phyloP scores from a whole-genome alignment of 257 asterid species.

The Nicotiana tomentosiformis region DNA sequence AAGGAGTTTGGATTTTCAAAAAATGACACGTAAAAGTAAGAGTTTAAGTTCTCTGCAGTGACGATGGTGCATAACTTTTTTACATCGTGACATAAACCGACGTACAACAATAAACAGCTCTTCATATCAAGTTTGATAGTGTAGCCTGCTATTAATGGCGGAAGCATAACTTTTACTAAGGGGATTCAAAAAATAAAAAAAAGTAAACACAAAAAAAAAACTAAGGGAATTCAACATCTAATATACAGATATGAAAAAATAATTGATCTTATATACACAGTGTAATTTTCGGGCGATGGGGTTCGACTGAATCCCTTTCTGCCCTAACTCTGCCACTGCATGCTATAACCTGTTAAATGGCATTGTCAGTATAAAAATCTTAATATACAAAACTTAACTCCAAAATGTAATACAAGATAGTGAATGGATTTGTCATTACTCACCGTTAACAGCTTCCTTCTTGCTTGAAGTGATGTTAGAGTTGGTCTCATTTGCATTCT shows the following conservation, averaged over 20 bases:
- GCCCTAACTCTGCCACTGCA: too few species aligned
- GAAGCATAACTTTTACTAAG: too few species aligned
- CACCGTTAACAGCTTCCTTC: slow-evolving; percentile 24
- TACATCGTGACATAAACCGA: neutral
- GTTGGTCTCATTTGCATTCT: slow-evolving; percentile 27
- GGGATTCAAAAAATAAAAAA: too few species aligned
- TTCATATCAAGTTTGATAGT: neutral
- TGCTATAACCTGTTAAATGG: neutral
- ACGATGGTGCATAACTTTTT: too few species aligned
- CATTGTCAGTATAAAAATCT: neutral
- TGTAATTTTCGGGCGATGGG: too few species aligned
- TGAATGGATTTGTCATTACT: neutral
- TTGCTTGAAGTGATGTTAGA: slow-evolving; percentile 3
- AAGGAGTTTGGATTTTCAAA: neutral
- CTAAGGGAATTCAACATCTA: too few species aligned
- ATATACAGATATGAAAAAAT: too few species aligned
- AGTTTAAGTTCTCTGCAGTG: neutral
- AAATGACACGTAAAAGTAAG: neutral
- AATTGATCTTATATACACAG: too few species aligned
- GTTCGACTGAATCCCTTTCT: too few species aligned
- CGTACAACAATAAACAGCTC: neutral
- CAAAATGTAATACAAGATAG: neutral
- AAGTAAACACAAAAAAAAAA: too few species aligned
- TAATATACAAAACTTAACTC: neutral
- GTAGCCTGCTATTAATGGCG: neutral